Evolutionary conservation across 352 stramenopile genomes (phyloP), one percentile per base, ranked within the genome.

Genomic region (Pythium inflatum): DNA sequence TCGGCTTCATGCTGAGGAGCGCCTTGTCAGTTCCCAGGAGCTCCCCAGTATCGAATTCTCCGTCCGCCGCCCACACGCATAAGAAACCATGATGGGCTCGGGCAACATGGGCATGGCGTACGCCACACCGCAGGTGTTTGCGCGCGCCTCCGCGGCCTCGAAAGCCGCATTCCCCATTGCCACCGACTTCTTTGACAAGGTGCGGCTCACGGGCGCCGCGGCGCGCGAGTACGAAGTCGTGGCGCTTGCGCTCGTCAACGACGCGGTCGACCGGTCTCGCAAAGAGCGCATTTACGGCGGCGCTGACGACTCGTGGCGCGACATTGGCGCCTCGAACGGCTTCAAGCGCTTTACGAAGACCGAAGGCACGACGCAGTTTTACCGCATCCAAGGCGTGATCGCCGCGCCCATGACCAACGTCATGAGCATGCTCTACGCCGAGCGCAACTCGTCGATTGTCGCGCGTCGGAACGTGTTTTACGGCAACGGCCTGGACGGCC

Each of bases 261-360:
- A 82, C 14, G 76, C 82, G 8, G 59, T 91, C 24, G 75, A 69
- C 50, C 75, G 77, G 22, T 67, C 73, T 2, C 68, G 74, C 1
- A 71, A 76, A 25, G 77, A 88, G 48, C 71, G 78, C 41, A 62
- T 87, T 25, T 71, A 74, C 24, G 80, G 82, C 53, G 76, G 73
- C 28, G 45, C 74, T 36, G 76, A 82, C 60, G 78, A 85, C 33
- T 81, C 73, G 18, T 92, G 82, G 82, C 87, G 85, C 48, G 76
- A 90, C 58, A 74, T 90, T 24, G 81, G 84, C 25, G 67, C 74
- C 11, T 64, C 70, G 28, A 68, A 72, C 53, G 79, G 82, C 30
- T 89, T 87, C 71, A 85, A 88, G 71, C 82, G 82, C 31, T 82
- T 68, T 62, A 83, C 80, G 59, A 89, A 87, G 72, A 61, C 56